Base-by-base conservation (phyloP, 495 filamentous ascomycete species). In the Delitschia confertaspora region DNA sequence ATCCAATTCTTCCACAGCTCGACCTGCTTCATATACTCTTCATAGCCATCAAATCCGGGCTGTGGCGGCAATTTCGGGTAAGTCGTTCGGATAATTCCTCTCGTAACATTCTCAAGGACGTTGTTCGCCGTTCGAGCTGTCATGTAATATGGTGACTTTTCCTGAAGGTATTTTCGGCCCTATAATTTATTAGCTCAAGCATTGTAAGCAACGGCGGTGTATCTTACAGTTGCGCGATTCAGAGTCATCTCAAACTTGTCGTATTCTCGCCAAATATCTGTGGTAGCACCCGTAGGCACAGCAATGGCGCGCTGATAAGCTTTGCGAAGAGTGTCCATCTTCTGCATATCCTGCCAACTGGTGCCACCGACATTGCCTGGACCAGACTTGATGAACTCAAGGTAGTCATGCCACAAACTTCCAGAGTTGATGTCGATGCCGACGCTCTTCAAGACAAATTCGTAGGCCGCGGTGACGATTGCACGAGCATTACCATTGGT, bases 281-380 rank as follows among this genome's bases (percentile, higher is more conserved):
- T 85, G 34, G 91, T 73, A 23, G 76, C 83, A 33, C 80, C 71
- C 9, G 81, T 89, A 3, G 91, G 91, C 38, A 94, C 76, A 49
- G 73, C 79, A 29, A 93, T 80, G 10, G 91, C 89, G 22, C 78
- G 79, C 53, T 95, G 89, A 59, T 95, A 96, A 3, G 84, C 82
- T 57, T 88, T 93, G 17, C 91, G 78, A 16, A 98, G 66, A 47
- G 79, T 62, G 52, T 98, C 91, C 85, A 93, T 93, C 71, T 98
- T 98, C 56, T 96, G 91, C 60, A 85, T 80, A 57, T 95, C 91
- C 59, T 96, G 86, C 91, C 91, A 98, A 13, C 75, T 78, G 39
- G 72, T 78, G 26, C 91, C 93, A 23, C 88, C 88, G 31, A 87
- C 69, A 29, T 71, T 76, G 8, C 93, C 93, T 6, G 93, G 42